These are phyloP conservation scores for Solanum hybrid DNA, from an alignment of 305 asterid genomes.

Conservation along the genomic window DNA sequence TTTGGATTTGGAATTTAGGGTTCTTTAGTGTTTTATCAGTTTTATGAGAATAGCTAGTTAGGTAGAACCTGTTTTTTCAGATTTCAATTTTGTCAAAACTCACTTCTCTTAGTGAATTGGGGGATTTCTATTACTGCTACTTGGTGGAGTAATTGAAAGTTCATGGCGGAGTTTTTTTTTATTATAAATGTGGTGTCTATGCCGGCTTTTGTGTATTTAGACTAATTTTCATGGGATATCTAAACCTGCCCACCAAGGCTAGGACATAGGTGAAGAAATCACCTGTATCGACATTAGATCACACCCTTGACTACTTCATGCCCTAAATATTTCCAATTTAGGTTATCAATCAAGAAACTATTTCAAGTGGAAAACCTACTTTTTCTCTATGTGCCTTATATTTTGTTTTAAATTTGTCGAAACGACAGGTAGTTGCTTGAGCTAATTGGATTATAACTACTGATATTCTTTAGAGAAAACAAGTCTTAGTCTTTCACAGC, in stretches of 20 bases:
- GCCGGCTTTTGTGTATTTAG: not conserved
- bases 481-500: not conserved
- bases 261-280: not conserved
- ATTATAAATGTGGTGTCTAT: not conserved
- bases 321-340: not conserved
- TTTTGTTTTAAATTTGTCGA: not conserved
- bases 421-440: not conserved
- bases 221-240: not conserved
- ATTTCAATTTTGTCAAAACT: not conserved
- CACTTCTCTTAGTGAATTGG: not conserved
- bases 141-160: not conserved
- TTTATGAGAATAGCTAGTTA: not conserved
- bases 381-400: not conserved
- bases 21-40: not conserved
- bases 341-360: not conserved
- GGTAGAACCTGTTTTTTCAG: not conserved
- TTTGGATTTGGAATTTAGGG: not conserved
- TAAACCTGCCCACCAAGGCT: not conserved
- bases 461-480: not conserved
- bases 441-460: not conserved
- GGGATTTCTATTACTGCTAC: not conserved
- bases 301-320: not conserved
- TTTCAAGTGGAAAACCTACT: not conserved
- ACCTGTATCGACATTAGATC: not conserved
- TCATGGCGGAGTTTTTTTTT: not conserved